A percentile compares a stretch with the other conserved stretches of the same genome.
Evolutionary conservation across 257 asterid genomes (phyloP).

Genomic region (Plantago ovata): DNA sequence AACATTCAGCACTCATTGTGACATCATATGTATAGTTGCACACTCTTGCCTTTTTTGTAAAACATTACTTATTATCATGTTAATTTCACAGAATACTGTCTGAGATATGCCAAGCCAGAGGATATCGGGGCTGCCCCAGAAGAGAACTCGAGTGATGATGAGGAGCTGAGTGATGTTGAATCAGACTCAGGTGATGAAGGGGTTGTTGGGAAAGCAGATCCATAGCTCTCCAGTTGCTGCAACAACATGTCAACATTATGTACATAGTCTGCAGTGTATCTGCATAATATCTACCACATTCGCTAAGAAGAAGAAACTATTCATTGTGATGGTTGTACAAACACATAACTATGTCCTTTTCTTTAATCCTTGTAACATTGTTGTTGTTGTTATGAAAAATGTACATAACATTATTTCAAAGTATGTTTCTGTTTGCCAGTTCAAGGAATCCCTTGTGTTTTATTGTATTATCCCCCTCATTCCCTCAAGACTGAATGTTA

Average conservation of each 20-base stretch:
- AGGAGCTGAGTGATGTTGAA: constrained; percentile 74
- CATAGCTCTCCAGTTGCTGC: constrained; percentile 28
- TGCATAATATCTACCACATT: constrained; percentile 21
- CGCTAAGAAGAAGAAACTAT: constrained; percentile 29
- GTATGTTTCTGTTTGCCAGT: constrained; percentile 1
- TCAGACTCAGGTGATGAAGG: constrained; percentile 71
- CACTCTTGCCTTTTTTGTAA: no score
- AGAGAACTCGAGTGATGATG: constrained; percentile 84
- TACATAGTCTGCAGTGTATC: constrained; percentile 30
- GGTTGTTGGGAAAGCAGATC: constrained; percentile 66
- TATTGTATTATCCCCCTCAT: no score
- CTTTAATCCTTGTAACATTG: constrained; percentile 10
- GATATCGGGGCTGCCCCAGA: constrained; percentile 66
- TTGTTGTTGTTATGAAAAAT: constrained; percentile 33
- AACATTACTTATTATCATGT: background rate
- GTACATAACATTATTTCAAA: constrained; percentile 16
- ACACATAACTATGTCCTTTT: constrained; percentile 19
- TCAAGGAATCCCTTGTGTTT: constrained; percentile 10
- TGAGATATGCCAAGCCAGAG: constrained; percentile 86
- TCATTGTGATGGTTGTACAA: constrained; percentile 40
- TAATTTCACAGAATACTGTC: constrained; percentile 63
- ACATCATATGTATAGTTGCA: no score
- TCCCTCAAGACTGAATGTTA: no score
- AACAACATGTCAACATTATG: constrained; percentile 24
- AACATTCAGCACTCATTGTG: no score